A percentile compares a stretch with the other conserved stretches of the same genome.
These are phyloP conservation scores for Ophiostoma montium DNA, from an alignment of 2,329 filamentous ascomycete species.

Conservation along the genomic window DNA sequence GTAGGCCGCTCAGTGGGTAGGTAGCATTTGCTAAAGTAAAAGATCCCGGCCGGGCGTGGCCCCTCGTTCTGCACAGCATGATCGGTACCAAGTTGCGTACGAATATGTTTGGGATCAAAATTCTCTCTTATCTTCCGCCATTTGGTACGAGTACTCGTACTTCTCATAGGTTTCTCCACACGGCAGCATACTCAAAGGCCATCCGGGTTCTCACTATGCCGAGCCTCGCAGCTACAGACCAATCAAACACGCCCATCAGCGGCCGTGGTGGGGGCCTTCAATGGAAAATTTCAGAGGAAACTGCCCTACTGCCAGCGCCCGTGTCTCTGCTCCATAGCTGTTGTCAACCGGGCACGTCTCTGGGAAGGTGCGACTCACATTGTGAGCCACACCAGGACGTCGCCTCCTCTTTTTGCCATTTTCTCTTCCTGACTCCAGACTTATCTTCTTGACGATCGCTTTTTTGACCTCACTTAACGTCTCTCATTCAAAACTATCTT, in stretches of 20 bases:
- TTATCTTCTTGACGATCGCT: background rate
- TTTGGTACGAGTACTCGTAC: too few species aligned
- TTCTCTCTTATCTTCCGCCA: too few species aligned
- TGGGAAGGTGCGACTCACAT: background rate
- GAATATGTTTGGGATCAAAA: too few species aligned
- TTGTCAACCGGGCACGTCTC: too few species aligned
- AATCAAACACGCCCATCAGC: too few species aligned
- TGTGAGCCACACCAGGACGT: background rate
- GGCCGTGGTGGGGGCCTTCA: background rate
- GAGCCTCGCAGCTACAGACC: conserved; percentile 5
- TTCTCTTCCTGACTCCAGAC: background rate
- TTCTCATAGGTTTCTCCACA: too few species aligned
- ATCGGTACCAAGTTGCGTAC: too few species aligned
- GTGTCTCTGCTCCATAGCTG: background rate
- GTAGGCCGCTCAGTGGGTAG: too few species aligned
- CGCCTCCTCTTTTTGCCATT: background rate
- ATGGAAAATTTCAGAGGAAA: conserved; percentile 1
- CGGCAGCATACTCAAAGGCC: too few species aligned
- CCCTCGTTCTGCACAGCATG: too few species aligned
- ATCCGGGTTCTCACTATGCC: conserved; percentile 16
- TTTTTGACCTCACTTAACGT: background rate
- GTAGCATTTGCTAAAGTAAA: too few species aligned
- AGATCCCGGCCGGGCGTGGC: too few species aligned
- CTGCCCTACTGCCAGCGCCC: background rate
- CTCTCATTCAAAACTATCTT: background rate